A percentile compares a stretch with the other conserved stretches of the same genome.
These are phyloP conservation scores for Heterobasidion irregulare DNA, from an alignment of 1,284 basidiomycete species.

Conservation along the genomic window DNA sequence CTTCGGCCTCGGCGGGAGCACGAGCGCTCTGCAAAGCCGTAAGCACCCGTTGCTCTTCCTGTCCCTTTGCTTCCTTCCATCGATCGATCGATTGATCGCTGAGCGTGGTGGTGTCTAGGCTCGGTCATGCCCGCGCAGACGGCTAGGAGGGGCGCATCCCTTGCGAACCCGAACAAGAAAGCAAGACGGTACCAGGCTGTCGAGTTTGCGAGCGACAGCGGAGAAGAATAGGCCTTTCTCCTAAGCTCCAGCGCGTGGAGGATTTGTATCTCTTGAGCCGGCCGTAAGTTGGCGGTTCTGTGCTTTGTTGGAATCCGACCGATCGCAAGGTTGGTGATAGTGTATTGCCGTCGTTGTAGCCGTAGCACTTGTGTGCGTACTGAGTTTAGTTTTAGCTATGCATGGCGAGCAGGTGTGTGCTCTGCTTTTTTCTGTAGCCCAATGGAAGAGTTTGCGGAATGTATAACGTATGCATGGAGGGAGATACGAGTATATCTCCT, in stretches of 20 bases:
- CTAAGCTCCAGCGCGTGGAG: not conserved
- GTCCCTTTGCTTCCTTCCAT: not conserved
- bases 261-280: too few species aligned
- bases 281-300: too few species aligned
- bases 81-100: not conserved
- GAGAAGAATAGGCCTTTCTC: not conserved
- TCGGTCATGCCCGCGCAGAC: slow-evolving; percentile 12
- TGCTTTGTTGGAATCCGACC: too few species aligned
- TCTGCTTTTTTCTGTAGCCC: too few species aligned
- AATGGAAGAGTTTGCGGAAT: too few species aligned
- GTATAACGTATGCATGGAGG: too few species aligned
- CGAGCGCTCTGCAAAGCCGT: slow-evolving; percentile 8
- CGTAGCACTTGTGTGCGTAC: too few species aligned
- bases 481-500: too few species aligned
- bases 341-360: too few species aligned
- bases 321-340: too few species aligned
- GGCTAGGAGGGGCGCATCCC: slow-evolving; percentile 52
- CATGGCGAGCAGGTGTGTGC: too few species aligned
- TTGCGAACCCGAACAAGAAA: slow-evolving; percentile 68
- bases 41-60: not conserved
- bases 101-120: slow-evolving; percentile 14
- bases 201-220: slow-evolving; percentile 59
- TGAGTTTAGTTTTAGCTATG: too few species aligned
- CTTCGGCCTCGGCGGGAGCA: slow-evolving; percentile 10
- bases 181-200: slow-evolving; percentile 57